These are phyloP conservation scores for Boeremia lycopersici DNA, from an alignment of 2,329 filamentous ascomycete genomes.

Conservation along the genomic window DNA sequence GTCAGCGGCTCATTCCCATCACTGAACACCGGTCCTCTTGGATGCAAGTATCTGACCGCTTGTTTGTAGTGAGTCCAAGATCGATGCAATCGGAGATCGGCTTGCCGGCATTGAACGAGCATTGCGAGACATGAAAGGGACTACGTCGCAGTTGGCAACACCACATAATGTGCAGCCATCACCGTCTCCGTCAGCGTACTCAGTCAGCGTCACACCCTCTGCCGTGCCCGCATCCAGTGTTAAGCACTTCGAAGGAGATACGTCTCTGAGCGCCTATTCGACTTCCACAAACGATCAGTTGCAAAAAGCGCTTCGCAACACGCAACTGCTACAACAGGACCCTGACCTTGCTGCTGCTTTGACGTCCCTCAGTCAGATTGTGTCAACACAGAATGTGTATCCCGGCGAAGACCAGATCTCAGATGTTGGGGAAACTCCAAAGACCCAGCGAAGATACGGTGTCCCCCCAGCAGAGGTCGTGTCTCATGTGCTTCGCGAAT, in stretches of 20 bases:
- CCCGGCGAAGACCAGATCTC: constrained; percentile 6
- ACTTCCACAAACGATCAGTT: constrained; percentile 14
- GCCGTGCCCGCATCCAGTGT: constrained; percentile 34
- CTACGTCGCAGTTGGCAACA: neutral
- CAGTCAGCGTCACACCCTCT: constrained; percentile 43
- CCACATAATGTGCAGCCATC: neutral
- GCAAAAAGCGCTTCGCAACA: constrained; percentile 12
- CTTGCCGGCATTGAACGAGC: constrained; percentile 37
- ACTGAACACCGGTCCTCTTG: neutral
- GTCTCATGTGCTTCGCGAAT: constrained; percentile 13
- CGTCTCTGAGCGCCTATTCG: constrained; percentile 14
- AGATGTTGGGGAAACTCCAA: neutral
- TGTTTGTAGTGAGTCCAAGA: constrained; percentile 44
- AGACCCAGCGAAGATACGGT: neutral
- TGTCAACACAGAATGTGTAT: constrained; percentile 10
- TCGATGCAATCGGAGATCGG: constrained; percentile 42
- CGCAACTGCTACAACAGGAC: constrained; percentile 10
- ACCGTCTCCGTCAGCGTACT: constrained; percentile 2
- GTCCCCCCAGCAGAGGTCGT: constrained; percentile 15
- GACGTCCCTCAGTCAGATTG: constrained; percentile 18
- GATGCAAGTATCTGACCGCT: neutral
- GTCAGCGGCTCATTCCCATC: neutral
- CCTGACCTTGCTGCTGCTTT: constrained; percentile 15
- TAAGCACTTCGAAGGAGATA: constrained; percentile 25
- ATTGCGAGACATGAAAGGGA: constrained; percentile 19